Percentiles rank a stretch among this genome's conserved stretches.
Conservation (phyloP, 768 basidiomycete species). For the Clavulina sp. region DNA sequence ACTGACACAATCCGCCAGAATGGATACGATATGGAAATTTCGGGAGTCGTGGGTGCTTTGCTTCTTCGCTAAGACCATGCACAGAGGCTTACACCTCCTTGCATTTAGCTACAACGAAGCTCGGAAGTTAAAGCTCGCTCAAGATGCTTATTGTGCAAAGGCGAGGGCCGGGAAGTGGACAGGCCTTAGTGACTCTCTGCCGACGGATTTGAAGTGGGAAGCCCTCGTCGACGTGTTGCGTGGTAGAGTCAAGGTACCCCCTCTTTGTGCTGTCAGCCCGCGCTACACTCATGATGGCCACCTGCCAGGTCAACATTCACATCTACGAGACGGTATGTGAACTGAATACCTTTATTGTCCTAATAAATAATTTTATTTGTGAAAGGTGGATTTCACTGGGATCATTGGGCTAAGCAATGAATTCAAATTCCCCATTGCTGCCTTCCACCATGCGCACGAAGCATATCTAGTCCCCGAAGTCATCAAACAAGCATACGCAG, state of each 20-base stretch:
- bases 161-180: slow-evolving; percentile 30
- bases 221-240: slow-evolving; percentile 49
- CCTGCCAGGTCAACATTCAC: slow-evolving; percentile 31
- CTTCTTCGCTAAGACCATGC: background rate
- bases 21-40: slow-evolving; percentile 63
- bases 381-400: slow-evolving; percentile 50
- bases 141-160: slow-evolving; percentile 46
- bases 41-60: slow-evolving; percentile 28
- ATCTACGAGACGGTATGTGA: slow-evolving; percentile 52
- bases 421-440: slow-evolving; percentile 57
- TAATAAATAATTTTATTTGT: too few relatives aligned
- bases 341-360: slow-evolving; percentile 20
- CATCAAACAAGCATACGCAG: slow-evolving; percentile 57
- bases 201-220: slow-evolving; percentile 53
- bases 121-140: slow-evolving; percentile 40
- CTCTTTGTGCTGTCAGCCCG: background rate
- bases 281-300: background rate
- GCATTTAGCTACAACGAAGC: slow-evolving; percentile 40
- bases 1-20: too few relatives aligned
- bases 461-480: slow-evolving; percentile 65
- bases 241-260: slow-evolving; percentile 49
- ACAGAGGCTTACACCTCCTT: slow-evolving; percentile 1
- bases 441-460: slow-evolving; percentile 66
- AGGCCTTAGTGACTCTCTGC: slow-evolving; percentile 35
- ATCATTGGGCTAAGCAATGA: slow-evolving; percentile 63